Evolutionary conservation across 805 yeast genomes (phyloP).

Genomic region (Komagataella mondaviorum): DNA sequence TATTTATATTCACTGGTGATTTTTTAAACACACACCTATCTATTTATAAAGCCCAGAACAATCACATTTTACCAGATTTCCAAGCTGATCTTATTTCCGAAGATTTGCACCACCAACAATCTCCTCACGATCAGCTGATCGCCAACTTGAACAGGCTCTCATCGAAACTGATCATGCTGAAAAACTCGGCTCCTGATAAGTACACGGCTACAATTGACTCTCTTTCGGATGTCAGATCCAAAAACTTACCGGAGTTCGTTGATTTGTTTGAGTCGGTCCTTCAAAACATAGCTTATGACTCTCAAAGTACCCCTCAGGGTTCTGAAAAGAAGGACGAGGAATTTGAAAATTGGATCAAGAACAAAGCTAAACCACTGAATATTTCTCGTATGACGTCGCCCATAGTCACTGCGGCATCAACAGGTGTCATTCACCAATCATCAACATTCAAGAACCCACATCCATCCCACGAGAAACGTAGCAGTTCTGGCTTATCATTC

Average conservation of each 20-base stretch:
- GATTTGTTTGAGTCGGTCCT: background rate
- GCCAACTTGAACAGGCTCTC: background rate
- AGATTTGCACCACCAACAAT: background rate
- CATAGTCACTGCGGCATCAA: background rate
- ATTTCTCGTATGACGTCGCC: background rate
- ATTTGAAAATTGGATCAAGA: background rate
- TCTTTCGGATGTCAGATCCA: background rate
- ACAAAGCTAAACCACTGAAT: background rate
- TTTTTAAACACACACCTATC: background rate
- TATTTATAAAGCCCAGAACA: background rate
- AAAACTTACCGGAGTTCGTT: background rate
- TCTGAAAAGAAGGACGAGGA: background rate
- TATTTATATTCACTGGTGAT: background rate
- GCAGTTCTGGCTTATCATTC: background rate
- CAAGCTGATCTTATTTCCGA: background rate
- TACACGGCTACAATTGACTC: background rate
- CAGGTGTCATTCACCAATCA: background rate
- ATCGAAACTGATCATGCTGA: background rate
- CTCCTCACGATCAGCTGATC: constrained; percentile 1
- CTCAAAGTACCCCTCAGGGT: background rate
- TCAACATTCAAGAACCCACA: background rate
- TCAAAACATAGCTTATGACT: background rate
- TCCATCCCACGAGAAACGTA: background rate
- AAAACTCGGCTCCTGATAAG: background rate
- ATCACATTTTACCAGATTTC: background rate